A percentile compares a stretch with the other conserved stretches of the same genome.
Evolutionary conservation across 177 flowering plant genomes (phyloP).

Genomic region (Vitis hybrid): DNA sequence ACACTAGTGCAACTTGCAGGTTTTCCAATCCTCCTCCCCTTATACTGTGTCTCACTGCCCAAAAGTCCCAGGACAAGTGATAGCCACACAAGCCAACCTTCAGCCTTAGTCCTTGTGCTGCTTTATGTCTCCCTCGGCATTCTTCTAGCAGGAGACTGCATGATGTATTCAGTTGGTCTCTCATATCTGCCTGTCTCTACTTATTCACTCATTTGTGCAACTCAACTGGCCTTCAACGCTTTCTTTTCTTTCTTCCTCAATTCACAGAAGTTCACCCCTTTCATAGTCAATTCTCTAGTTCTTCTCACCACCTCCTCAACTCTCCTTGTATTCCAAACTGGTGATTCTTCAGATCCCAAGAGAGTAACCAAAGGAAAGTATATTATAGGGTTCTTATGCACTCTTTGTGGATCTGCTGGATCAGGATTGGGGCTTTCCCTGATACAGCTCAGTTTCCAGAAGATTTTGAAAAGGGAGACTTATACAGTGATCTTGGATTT

Average conservation of each 20-base stretch:
- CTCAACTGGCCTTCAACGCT: slow-evolving; percentile 40
- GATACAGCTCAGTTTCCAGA: slow-evolving; percentile 14
- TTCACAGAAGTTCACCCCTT: slow-evolving; percentile 35
- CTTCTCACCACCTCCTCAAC: slow-evolving; percentile 33
- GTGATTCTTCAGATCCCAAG: background rate
- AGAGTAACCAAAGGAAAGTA: slow-evolving; percentile 16
- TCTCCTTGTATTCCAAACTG: slow-evolving; percentile 22
- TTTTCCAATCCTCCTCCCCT: slow-evolving; percentile 42
- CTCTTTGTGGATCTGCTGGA: slow-evolving; percentile 24
- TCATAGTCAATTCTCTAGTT: slow-evolving; percentile 31
- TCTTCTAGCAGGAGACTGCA: slow-evolving; percentile 14
- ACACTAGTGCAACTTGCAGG: slow-evolving; percentile 29
- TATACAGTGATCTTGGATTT: slow-evolving; percentile 22
- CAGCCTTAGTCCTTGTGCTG: slow-evolving; percentile 1
- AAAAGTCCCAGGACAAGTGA: background rate
- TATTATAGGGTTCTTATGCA: slow-evolving; percentile 21
- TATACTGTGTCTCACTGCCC: slow-evolving; percentile 8
- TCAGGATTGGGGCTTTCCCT: slow-evolving; percentile 13
- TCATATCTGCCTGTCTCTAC: slow-evolving; percentile 42
- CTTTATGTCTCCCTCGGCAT: slow-evolving; percentile 35
- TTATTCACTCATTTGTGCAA: slow-evolving; percentile 31
- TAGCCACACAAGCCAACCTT: background rate
- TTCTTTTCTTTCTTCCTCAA: slow-evolving; percentile 41
- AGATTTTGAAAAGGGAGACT: slow-evolving; percentile 14
- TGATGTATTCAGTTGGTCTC: slow-evolving; percentile 32